Conservation (phyloP, 1,284 basidiomycete species). For the Apiotrichum domesticum region DNA sequence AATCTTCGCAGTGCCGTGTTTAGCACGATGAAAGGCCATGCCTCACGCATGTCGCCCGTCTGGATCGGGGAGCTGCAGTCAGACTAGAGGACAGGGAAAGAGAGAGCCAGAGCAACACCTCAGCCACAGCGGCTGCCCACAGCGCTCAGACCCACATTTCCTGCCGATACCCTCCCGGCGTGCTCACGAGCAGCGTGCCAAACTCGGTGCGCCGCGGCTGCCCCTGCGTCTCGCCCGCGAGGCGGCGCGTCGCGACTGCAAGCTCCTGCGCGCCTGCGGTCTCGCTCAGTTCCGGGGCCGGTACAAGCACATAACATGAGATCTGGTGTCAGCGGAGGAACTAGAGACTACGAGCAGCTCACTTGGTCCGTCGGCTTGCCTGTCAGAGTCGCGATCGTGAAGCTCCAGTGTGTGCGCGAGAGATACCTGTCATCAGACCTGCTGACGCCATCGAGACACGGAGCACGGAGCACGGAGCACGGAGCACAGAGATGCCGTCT, state of each 20-base stretch:
- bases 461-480: slow-evolving; percentile 16
- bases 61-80: slow-evolving; percentile 27
- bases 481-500: too few species aligned
- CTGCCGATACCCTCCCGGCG: slow-evolving; percentile 35
- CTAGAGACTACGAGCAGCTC: slow-evolving; percentile 1
- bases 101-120: neutral
- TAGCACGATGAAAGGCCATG: slow-evolving; percentile 38
- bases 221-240: slow-evolving; percentile 28
- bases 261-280: slow-evolving; percentile 25
- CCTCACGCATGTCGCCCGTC: slow-evolving; percentile 37
- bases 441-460: slow-evolving; percentile 32
- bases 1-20: slow-evolving; percentile 40
- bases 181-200: slow-evolving; percentile 36
- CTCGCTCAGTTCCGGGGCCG: slow-evolving; percentile 22
- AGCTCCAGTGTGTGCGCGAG: slow-evolving; percentile 37
- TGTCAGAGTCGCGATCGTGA: slow-evolving; percentile 39
- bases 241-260: slow-evolving; percentile 21
- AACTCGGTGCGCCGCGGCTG: slow-evolving; percentile 30
- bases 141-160: slow-evolving; percentile 29
- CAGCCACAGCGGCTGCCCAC: neutral
- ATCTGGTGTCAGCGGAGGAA: slow-evolving; percentile 19
- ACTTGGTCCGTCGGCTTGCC: slow-evolving; percentile 42
- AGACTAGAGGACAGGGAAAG: neutral
- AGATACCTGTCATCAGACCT: slow-evolving; percentile 37
- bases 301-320: slow-evolving; percentile 35